Base-by-base conservation (phyloP, 73 alveolate species). In the Paramecium primaurelia region DNA sequence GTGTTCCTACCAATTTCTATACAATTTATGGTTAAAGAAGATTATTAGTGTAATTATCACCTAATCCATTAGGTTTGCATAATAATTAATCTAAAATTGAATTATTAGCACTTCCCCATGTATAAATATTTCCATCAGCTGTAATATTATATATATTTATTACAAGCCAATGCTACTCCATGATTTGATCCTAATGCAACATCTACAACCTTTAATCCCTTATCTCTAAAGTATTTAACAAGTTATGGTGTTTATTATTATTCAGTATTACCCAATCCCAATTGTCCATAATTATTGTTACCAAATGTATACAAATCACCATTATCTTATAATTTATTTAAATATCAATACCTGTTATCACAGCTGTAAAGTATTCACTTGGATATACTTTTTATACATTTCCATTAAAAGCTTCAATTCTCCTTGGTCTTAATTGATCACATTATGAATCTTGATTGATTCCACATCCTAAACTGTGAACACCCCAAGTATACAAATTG, bases 51-150 rank as follows among this genome's bases (percentile, higher is more conserved):
- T 80, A 80, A 36, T 80, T 26, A 45, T 80, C 71, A 8, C 91
- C 91, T 36, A 80, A 80, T 22, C 64, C 77, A 32, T 7, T 26
- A 20, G 58, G 75, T 80, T 9, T 45, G 18, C 71, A 40, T 80
- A 18, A 25, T 25, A 49, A 28, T 25, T 25, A 26, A 45, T 45
- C 75, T 22, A 80, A 20, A 36, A 45, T 6, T 80, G 91, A 12
- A 32, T 49, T 80, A 11, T 28, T 28, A 20, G 77, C 71, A 32
- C 77, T 32, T 80, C 91, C 91, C 91, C 91, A 80, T 11, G 91
- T 45, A 47, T 80, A 80, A 16, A 80, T 34, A 42, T 80, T 80
- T 47, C 91, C 91, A 80, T 80, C 91, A 80, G 91, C 87, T 73
- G 22, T 30, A 1, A 68, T 38, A 73, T n/a, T 36, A 36, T 37